These are phyloP conservation scores for Mycena crocata DNA, from an alignment of 768 basidiomycete species.

Conservation along the genomic window DNA sequence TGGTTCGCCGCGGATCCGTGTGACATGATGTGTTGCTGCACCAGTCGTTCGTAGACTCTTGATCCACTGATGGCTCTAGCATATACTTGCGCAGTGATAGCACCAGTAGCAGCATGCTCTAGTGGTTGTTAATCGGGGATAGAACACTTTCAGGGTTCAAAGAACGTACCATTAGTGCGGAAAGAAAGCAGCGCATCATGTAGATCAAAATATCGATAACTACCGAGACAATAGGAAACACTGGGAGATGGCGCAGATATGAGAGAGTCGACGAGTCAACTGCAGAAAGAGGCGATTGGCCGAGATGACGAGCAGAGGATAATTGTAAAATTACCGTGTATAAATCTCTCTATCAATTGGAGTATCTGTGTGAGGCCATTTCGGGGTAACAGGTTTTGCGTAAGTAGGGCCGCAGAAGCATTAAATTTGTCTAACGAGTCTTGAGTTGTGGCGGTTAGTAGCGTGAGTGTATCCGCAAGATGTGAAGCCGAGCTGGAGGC, in stretches of 20 bases:
- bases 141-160: slow-evolving; percentile 12
- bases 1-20: too few species aligned
- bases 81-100: slow-evolving; percentile 43
- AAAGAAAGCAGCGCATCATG: slow-evolving; percentile 45
- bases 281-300: slow-evolving; percentile 28
- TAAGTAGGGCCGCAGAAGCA: slow-evolving; percentile 52
- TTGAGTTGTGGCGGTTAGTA: slow-evolving; percentile 53
- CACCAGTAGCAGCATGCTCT: slow-evolving; percentile 52
- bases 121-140: slow-evolving; percentile 12
- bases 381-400: slow-evolving; percentile 41
- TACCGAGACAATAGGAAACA: slow-evolving; percentile 40
- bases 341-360: slow-evolving; percentile 17
- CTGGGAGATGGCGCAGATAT: slow-evolving; percentile 40
- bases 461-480: slow-evolving; percentile 50
- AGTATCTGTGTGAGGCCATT: slow-evolving; percentile 18
- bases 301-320: not conserved
- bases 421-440: slow-evolving; percentile 61
- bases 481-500: slow-evolving; percentile 47
- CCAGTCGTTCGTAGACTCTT: not conserved
- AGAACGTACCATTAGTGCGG: slow-evolving; percentile 55
- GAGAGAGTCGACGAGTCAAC: slow-evolving; percentile 44
- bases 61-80: slow-evolving; percentile 8
- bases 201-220: slow-evolving; percentile 44
- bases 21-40: not conserved
- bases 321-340: slow-evolving; percentile 30